Evolutionary conservation across 129 eudicot genomes (phyloP), one percentile per base, ranked within the genome.

Genomic region (Silybum marianum): DNA sequence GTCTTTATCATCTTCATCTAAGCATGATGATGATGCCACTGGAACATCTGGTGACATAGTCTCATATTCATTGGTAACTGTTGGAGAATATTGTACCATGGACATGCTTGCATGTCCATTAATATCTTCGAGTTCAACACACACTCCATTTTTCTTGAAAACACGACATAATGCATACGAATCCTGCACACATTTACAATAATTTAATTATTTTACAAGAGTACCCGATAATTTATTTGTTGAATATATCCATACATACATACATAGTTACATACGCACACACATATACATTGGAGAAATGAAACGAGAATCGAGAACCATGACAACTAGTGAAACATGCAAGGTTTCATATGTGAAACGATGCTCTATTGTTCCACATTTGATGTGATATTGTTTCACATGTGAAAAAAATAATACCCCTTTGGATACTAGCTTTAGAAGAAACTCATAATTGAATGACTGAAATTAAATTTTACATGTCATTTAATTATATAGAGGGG

Each of bases 91-190:
- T 24, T 85, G 88, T 84, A 26, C 73, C 48, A 77, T 32, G 12
- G 87, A 58, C 62, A 82, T 60, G 86, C 86, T 69, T 7, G 87
- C 34, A 65, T 87, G 89, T 76, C 73, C 89, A 80, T 78, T 86
- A 58, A 58, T 88, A 14, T 93, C 97, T 88, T 91, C 95, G 3
- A 83, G 72, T 32, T 93, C 97, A 40, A 89, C 85, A 81, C 97
- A 90, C 18, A 90, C 75, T 4, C 98, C 94, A 18, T 94, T 94
- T 79, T 94, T 94, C 92, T 94, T 94, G 79, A 94, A 91, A 18
- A 94, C 98, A 3, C 98, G 95, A 51, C 98, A 94, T 70, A 94
- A 78, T 73, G 98, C 98, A 66, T 94, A 94, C 0, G 98, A 84
- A 30, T 94, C 98, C 98, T 94, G 92, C 82, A 62, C 5, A 12